These are phyloP conservation scores for Saitozyma sp. DNA, from an alignment of 768 basidiomycete species.

Conservation along the genomic window DNA sequence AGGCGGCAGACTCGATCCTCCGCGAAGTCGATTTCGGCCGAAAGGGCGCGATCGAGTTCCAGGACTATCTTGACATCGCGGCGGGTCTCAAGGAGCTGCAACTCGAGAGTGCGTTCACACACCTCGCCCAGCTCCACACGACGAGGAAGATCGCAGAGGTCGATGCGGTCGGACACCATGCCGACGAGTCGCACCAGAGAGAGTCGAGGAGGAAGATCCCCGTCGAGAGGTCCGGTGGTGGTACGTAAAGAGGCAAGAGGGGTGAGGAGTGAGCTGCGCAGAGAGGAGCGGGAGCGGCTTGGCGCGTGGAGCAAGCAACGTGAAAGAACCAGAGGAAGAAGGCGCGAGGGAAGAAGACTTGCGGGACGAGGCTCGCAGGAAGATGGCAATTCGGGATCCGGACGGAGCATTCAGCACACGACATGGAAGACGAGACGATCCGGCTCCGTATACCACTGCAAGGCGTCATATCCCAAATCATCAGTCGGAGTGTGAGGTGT, in stretches of 20 bases:
- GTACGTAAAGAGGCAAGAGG: constrained; percentile 35
- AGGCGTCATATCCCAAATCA: no score
- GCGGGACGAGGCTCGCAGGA: no score
- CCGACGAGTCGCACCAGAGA: constrained; percentile 40
- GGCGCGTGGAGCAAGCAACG: no score
- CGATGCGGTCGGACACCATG: constrained; percentile 59
- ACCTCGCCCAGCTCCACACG: constrained; percentile 45
- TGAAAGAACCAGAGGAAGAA: no score
- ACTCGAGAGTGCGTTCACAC: constrained; percentile 52
- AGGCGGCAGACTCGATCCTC: constrained; percentile 50
- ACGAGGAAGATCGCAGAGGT: constrained; percentile 55
- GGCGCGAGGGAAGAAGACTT: no score
- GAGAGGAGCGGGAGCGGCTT: no score
- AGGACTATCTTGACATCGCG: constrained; percentile 77
- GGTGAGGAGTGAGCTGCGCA: no score
- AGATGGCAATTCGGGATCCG: no score
- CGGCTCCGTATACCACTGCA: no score
- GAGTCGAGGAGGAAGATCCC: constrained; percentile 58
- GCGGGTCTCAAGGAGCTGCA: constrained; percentile 55
- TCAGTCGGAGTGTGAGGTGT: no score
- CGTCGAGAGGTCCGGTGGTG: constrained; percentile 62
- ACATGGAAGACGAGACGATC: no score
- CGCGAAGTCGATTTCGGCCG: constrained; percentile 53
- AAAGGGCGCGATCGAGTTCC: constrained; percentile 66
- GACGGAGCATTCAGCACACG: no score